Evolutionary conservation across 2,329 filamentous ascomycete genomes (phyloP), one percentile per base, ranked within the genome.

Genomic region (Diplodia mutila): DNA sequence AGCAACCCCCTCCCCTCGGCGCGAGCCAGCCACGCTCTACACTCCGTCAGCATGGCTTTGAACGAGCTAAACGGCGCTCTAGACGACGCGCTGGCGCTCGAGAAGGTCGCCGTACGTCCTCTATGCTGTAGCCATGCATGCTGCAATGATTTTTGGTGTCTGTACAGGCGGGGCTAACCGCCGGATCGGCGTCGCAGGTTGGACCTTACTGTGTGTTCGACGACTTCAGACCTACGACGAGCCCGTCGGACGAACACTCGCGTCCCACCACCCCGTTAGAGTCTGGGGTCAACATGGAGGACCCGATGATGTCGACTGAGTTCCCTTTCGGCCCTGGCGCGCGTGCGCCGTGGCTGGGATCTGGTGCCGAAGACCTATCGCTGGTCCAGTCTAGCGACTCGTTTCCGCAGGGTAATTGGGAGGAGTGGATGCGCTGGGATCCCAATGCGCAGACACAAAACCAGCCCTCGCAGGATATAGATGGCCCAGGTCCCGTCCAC

Each of bases 371-470:
- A 67, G 75, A 78, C 68, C 70, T 77, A 68, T 69, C 76, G 23
- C 71, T 79, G 65, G 64, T 71, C 34, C 67, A 75, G 11, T 71
- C 75, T 67, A 66, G 55, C 29, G 74, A 76, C 54, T 73, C 77
- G 32, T 72, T 76, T 61, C 67, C 70, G 53, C 74, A 75, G 61
- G 74, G 78, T 59, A 77, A 79, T 71, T 84, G 81, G 81, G 81
- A 80, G 71, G 79, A 83, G 53, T 84, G 80, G 80, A 80, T 84
- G 76, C 75, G 80, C 67, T 83, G 80, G 80, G 80, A 83, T 72
- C 80, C 80, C 57, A 74, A 78, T 68, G 73, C 77, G 59, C 76
- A 78, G 71, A 71, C 73, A 49, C 55, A 61, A 14, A 65, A 68
- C 25, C 66, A 61, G 39, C 51, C 51, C 34, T 34, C 59, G 42